These are phyloP conservation scores for Trichoderma guizhouense DNA, from an alignment of 2,329 filamentous ascomycete genomes.

Conservation along the genomic window DNA sequence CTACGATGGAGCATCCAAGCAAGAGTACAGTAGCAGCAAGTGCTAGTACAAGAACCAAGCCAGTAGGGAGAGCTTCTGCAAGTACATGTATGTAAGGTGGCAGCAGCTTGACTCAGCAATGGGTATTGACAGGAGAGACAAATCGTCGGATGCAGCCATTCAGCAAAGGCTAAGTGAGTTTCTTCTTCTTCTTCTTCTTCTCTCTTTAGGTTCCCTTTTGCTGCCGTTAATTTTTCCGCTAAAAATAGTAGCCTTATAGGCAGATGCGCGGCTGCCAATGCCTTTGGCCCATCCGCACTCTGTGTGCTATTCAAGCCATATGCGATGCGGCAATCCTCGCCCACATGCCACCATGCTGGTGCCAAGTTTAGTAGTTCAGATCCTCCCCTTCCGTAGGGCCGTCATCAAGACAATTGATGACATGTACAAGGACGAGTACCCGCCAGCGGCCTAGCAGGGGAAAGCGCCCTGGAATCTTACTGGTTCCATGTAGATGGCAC, in stretches of 20 bases:
- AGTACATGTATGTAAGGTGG: background rate
- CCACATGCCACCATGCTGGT: background rate
- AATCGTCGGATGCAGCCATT: background rate
- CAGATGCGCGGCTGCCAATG: background rate
- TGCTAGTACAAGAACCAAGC: background rate
- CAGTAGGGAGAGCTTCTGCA: background rate
- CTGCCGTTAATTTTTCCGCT: background rate
- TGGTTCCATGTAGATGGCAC: slow-evolving; percentile 15
- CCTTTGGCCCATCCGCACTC: background rate
- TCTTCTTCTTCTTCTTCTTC: background rate
- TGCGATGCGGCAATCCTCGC: background rate
- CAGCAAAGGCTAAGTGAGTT: background rate
- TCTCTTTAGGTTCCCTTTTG: background rate
- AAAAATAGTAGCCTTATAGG: background rate
- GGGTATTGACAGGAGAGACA: background rate
- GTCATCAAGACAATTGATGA: background rate
- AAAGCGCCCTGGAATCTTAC: slow-evolving; percentile 10
- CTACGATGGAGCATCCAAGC: background rate
- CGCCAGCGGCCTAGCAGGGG: background rate
- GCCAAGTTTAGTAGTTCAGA: background rate
- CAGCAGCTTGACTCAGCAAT: background rate
- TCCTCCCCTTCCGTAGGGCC: background rate
- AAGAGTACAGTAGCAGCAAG: background rate
- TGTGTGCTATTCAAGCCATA: background rate
- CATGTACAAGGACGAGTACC: background rate